Evolutionary conservation across 2,329 filamentous ascomycete genomes (phyloP).

Genomic region (Aspergillus luchuensis): DNA sequence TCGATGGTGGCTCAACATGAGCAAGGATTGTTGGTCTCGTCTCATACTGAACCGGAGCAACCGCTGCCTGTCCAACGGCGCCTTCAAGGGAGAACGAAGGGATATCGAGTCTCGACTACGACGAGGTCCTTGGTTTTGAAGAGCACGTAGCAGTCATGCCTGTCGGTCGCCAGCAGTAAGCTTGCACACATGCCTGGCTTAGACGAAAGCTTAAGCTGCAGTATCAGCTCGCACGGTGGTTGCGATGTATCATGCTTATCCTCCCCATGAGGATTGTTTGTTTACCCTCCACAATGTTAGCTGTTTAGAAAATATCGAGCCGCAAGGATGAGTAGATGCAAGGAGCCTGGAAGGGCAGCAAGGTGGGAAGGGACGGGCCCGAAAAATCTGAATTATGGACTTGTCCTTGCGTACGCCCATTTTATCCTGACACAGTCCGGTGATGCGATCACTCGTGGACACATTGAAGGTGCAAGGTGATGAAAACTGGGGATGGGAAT

Average conservation of each 20-base stretch:
- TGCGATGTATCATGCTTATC: conserved; percentile 5
- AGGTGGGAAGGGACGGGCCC: conserved; percentile 6
- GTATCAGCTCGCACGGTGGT: not conserved
- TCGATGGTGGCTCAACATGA: not conserved
- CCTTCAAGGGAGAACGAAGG: conserved; percentile 4
- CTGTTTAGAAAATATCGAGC: conserved; percentile 12
- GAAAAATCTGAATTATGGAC: not conserved
- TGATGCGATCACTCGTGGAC: conserved; percentile 13
- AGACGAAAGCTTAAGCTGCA: conserved; percentile 4
- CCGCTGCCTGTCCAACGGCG: not conserved
- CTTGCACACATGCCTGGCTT: conserved; percentile 3
- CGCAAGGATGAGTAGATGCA: conserved; percentile 31
- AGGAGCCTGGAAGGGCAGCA: conserved; percentile 26
- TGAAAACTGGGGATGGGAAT: conserved; percentile 8
- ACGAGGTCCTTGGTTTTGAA: not conserved
- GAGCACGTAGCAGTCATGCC: not conserved
- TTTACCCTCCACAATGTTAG: not conserved
- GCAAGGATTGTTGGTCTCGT: conserved; percentile 2
- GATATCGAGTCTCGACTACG: not conserved
- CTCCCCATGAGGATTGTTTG: not conserved
- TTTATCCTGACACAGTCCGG: conserved; percentile 10
- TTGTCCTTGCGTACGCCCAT: conserved; percentile 15
- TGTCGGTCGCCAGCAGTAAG: not conserved
- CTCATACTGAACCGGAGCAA: not conserved
- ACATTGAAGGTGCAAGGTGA: not conserved